Base-by-base conservation (phyloP, 1,284 basidiomycete species). In the Macrocystidia cucumis region DNA sequence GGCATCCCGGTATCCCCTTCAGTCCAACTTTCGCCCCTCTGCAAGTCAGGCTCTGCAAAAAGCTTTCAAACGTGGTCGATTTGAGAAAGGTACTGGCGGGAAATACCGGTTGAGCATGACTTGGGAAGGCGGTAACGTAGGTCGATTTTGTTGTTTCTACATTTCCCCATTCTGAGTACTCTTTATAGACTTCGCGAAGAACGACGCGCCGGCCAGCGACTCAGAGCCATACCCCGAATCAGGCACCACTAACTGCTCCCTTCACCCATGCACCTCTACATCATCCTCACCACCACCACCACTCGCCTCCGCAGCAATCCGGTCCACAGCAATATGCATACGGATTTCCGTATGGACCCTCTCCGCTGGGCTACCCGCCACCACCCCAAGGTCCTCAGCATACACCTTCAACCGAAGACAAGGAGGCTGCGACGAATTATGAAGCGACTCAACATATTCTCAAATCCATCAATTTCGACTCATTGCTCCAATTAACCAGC, bases 21-120 rank as follows among this genome's bases (percentile, higher is more conserved):
- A 88, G 52, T 75, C 70, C n/a, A 89, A 89, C 58, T 89, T 89
- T 49, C 67, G 85, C 18, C 85, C 85, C 1, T 86, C 81, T 3
- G 86, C 85, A 3, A 85, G 83, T 49, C 85, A 89, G 53, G 85
- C 86, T 4, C 58, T 89, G 39, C 83, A 87, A 54, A 88, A 88
- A 46, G 85, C 85, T 2, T 86, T 65, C 55, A 84, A 78, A 51
- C 65, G 84, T 32, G 85, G 85, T 6, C 62, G 85, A 13, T 64
- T 89, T 34, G 76, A 83, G 52, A 89, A 89, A 54, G 71, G 69
- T 33, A 65, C 57, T 7, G 69, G 67, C 32, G 81, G 83, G 3
- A 81, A 77, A 52, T 89, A 89, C 55, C 62, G 74, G 27, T 51
- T 88, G 18, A 88, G 81, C 51, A 58, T 74, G 3, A 63, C 56